Conservation (phyloP, 169 alveolate species). For the Eimeria necatrix region DNA sequence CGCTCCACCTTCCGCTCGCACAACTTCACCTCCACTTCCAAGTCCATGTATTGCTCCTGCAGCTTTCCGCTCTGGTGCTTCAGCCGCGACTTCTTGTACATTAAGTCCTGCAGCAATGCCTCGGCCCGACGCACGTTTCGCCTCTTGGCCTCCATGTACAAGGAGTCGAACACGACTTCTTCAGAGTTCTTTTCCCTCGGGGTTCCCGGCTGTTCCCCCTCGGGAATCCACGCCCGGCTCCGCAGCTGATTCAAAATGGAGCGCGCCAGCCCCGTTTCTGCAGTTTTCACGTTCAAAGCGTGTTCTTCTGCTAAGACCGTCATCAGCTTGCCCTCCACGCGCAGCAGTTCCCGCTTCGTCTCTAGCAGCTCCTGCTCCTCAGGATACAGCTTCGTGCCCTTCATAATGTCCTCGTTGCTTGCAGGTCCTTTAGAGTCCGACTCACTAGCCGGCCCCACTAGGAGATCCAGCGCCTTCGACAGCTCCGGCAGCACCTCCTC, state of each 20-base stretch:
- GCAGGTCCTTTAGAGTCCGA: too few species aligned
- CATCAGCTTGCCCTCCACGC: neutral
- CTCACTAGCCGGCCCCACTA: too few species aligned
- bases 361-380: conserved; percentile 26
- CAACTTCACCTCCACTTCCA: neutral
- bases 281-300: neutral
- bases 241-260: neutral
- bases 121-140: neutral
- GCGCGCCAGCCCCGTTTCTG: neutral
- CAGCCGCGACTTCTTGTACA: neutral
- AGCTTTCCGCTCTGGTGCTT: neutral
- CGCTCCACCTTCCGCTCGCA: neutral
- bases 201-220: neutral
- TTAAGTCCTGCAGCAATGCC: neutral
- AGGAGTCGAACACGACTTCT: neutral
- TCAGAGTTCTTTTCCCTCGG: neutral
- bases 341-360: neutral
- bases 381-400: neutral
- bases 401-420: too few species aligned
- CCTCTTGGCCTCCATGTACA: neutral
- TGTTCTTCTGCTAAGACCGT: neutral
- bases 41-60: neutral
- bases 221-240: neutral
- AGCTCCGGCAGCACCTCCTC: neutral
- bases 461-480: too few species aligned